Evolutionary conservation across 495 filamentous ascomycete species (phyloP).

Genomic region (Xylaria palmicola): DNA sequence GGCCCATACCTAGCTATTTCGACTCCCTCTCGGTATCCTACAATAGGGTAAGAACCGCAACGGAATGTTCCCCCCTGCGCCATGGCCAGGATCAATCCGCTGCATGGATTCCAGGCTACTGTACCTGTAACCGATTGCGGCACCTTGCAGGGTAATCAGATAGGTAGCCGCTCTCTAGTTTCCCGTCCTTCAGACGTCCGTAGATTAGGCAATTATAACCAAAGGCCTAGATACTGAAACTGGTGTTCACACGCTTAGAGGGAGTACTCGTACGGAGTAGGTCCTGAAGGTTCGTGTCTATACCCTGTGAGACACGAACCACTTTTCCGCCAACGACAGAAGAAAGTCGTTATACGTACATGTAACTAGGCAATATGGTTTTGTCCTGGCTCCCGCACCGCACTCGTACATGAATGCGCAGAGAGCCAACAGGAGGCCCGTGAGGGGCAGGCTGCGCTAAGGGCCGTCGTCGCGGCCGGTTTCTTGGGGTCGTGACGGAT

Average conservation of each 20-base stretch:
- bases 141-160: slow-evolving; percentile 3
- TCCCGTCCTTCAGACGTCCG: neutral
- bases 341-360: neutral
- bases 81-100: slow-evolving; percentile 5
- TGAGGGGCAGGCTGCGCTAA: slow-evolving; percentile 7
- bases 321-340: neutral
- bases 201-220: neutral
- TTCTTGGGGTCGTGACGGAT: slow-evolving; percentile 6
- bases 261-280: neutral
- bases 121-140: slow-evolving; percentile 6
- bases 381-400: neutral
- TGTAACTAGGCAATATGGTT: neutral
- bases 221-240: neutral
- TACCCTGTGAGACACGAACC: neutral
- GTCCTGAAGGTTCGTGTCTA: neutral
- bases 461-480: slow-evolving; percentile 2
- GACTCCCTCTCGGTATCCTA: slow-evolving; percentile 1
- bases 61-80: slow-evolving; percentile 3
- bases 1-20: neutral
- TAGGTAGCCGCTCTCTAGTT: neutral
- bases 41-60: slow-evolving; percentile 6
- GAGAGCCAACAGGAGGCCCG: neutral
- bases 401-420: neutral
- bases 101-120: slow-evolving; percentile 1
- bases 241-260: too few species aligned